phyloP scores from a whole-genome alignment of 345 rosid species.

The Geranium rotundifolium region DNA sequence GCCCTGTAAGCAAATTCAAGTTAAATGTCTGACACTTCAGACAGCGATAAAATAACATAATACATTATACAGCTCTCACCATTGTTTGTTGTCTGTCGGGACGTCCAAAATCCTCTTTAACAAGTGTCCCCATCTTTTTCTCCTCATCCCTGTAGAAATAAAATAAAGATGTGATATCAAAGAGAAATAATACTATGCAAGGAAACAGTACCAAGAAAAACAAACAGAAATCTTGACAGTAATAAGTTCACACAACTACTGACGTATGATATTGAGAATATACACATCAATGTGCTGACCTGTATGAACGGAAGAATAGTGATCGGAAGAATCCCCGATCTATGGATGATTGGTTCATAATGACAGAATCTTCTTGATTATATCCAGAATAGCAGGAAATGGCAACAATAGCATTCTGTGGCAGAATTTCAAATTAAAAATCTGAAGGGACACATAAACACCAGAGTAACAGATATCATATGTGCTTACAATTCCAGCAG shows the following conservation, averaged over 20 bases:
- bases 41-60: neutral
- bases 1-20: constrained; percentile 39
- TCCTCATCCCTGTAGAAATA: constrained; percentile 69
- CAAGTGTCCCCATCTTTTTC: constrained; percentile 98
- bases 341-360: constrained; percentile 93
- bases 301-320: constrained; percentile 84
- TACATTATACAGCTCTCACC: constrained; percentile 27
- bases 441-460: constrained; percentile 5
- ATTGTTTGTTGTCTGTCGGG: constrained; percentile 84
- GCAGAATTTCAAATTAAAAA: constrained; percentile 7
- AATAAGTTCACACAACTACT: neutral
- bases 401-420: constrained; percentile 92
- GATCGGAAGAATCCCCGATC: constrained; percentile 97
- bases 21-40: constrained; percentile 9
- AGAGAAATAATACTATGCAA: neutral
- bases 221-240: neutral
- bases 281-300: constrained; percentile 26
- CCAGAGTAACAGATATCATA: neutral
- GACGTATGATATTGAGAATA: neutral
- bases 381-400: constrained; percentile 97
- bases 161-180: neutral
- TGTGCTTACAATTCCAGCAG: constrained; percentile 87
- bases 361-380: constrained; percentile 99
- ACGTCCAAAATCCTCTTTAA: constrained; percentile 93
- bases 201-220: neutral